phyloP scores from a whole-genome alignment of 2,329 filamentous ascomycete species.

The Aureobasidium zeae region DNA sequence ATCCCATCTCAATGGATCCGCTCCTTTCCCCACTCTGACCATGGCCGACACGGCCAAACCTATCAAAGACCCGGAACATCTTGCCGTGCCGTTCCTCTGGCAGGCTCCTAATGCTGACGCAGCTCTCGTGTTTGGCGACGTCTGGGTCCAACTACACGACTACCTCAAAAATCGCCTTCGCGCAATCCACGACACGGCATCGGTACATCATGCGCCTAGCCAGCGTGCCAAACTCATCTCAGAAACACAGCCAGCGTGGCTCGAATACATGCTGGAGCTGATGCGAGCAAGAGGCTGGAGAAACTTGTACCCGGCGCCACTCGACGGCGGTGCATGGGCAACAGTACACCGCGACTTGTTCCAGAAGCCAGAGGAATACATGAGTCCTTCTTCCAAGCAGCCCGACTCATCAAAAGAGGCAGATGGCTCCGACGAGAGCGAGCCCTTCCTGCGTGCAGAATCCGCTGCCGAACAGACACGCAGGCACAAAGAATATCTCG shows the following conservation, averaged over 20 bases:
- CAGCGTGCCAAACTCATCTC: constrained; percentile 49
- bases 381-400: constrained; percentile 7
- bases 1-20: constrained; percentile 51
- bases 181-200: constrained; percentile 23
- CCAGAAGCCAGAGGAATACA: constrained; percentile 59
- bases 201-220: constrained; percentile 20
- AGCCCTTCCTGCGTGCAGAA: constrained; percentile 31
- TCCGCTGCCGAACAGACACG: constrained; percentile 19
- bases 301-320: constrained; percentile 62
- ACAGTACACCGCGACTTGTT: constrained; percentile 70
- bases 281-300: constrained; percentile 68
- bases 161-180: constrained; percentile 59
- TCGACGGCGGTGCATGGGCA: constrained; percentile 54
- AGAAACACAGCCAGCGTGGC: constrained; percentile 62
- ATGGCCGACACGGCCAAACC: constrained; percentile 24
- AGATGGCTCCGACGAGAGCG: constrained; percentile 17
- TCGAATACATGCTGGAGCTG: constrained; percentile 68
- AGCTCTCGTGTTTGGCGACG: constrained; percentile 70
- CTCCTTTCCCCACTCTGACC: constrained; percentile 43
- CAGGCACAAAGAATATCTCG: constrained; percentile 27
- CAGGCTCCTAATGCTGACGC: constrained; percentile 77
- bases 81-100: constrained; percentile 62
- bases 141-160: constrained; percentile 77
- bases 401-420: constrained; percentile 5
- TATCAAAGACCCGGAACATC: constrained; percentile 19